Percentiles rank a stretch among this genome's conserved stretches.
phyloP scores from a whole-genome alignment of 345 rosid genomes.

The Corchorus olitorius region DNA sequence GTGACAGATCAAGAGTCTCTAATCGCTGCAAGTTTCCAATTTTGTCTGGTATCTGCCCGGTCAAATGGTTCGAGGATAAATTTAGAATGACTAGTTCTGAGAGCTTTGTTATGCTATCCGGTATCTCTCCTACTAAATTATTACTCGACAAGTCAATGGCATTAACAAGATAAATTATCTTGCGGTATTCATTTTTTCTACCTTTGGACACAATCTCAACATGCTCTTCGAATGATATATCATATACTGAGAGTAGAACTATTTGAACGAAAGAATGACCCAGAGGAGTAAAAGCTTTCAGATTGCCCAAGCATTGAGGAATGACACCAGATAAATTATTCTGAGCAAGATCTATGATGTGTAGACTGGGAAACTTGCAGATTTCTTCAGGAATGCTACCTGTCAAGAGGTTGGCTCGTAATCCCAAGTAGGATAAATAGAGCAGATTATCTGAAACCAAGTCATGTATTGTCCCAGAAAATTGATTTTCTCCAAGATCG shows the following conservation, averaged over 20 bases:
- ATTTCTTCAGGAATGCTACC: slow-evolving; percentile 24
- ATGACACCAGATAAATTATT: slow-evolving; percentile 16
- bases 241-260: too few species aligned
- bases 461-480: slow-evolving; percentile 20
- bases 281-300: neutral
- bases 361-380: slow-evolving; percentile 18
- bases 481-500: slow-evolving; percentile 31
- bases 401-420: slow-evolving; percentile 19
- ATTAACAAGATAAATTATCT: neutral
- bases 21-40: neutral
- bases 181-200: neutral
- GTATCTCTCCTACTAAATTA: too few species aligned
- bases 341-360: slow-evolving; percentile 15
- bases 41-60: too few species aligned
- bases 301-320: slow-evolving; percentile 4
- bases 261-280: too few species aligned
- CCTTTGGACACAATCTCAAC: neutral
- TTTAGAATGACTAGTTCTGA: too few species aligned
- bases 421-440: neutral
- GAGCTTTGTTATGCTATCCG: too few species aligned
- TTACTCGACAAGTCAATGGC: neutral
- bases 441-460: neutral
- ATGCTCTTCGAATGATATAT: neutral
- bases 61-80: too few species aligned
- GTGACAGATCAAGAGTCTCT: slow-evolving; percentile 24